Base-by-base conservation (phyloP, 2,329 filamentous ascomycete species). In the Fusarium nodosum region DNA sequence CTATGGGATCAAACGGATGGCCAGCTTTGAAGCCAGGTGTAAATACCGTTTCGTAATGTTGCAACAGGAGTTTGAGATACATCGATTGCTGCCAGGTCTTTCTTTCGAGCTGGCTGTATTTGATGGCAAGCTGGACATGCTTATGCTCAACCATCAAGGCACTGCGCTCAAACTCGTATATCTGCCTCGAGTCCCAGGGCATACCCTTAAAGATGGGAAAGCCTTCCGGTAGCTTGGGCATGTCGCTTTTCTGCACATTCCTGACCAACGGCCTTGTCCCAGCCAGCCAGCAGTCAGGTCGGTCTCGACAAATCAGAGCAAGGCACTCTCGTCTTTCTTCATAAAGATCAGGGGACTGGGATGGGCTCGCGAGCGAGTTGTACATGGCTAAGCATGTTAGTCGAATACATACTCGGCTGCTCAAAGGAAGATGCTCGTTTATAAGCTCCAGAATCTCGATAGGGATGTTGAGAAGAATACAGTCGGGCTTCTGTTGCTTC, bases 101-200 rank as follows among this genome's bases (percentile, higher is more conserved):
- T 1, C 36, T 36, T 18, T 61, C 28, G 20, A 66, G 26, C 20
- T 22, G 38, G 28, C 28, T 36, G 11, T 61, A 66, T 24, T 46
- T 66, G 44, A 66, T 30, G 36, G 47, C 52, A 33, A 51, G 26
- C 11, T 24, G 55, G 28, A 66, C 38, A 9, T 66, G 63, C 30
- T 26, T 26, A n/a, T 60, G 44, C 4, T 36, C 10, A 8, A 50
- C 13, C 36, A 53, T 26, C 20, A 60, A n/a, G 7, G 24, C 47
- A 34, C 36, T 42, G 7, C 1, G 3, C 10, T 4, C 3, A 13
- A 65, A 48, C 5, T 0, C 1, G 1, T 10, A 2, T 5, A 9
- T 3, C 0, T 30, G 1, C 1, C 10, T 11, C 10, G 10, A 30
- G 28, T 30, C 28, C 10, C 28, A 1, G 28, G 10, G 9, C 28